Percentiles rank a stretch among this genome's conserved stretches.
These are phyloP conservation scores for Bonnemaisonia californica DNA, from an alignment of 31 red algal genomes.

Conservation along the genomic window DNA sequence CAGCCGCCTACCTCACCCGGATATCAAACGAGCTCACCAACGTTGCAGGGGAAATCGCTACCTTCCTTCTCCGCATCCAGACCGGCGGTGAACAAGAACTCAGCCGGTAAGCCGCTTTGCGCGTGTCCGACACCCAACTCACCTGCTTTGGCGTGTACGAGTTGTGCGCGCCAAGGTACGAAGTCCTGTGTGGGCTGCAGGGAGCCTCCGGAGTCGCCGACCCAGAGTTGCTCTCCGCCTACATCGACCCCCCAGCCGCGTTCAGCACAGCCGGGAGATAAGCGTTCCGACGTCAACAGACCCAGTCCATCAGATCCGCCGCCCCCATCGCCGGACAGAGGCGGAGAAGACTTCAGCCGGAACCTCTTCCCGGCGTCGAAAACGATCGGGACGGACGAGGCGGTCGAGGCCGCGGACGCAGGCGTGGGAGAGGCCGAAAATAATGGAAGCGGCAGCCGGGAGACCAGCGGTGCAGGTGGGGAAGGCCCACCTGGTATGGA, in stretches of 20 bases:
- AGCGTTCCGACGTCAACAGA: not conserved
- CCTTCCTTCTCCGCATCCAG: no score
- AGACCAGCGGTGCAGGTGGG: not conserved
- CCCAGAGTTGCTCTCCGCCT: not conserved
- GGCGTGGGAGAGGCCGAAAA: conserved; percentile 9
- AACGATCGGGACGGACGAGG: not conserved
- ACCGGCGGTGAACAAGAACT: no score
- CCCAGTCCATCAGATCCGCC: not conserved
- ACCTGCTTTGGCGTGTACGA: not conserved
- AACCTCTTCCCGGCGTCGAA: not conserved
- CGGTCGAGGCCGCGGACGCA: conserved; percentile 16
- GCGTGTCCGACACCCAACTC: not conserved
- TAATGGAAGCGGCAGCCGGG: no score
- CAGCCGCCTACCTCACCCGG: no score
- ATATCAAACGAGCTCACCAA: no score
- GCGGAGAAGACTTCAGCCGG: no score
- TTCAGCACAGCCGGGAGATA: not conserved
- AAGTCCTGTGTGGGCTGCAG: not conserved
- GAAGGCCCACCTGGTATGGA: not conserved
- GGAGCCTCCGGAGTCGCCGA: not conserved
- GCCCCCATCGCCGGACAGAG: not conserved
- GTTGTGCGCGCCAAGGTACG: not conserved
- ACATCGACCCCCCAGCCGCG: not conserved
- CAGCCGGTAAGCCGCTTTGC: not conserved
- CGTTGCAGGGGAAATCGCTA: no score